These are phyloP conservation scores for Mycena floridula DNA, from an alignment of 768 basidiomycete species.

Conservation along the genomic window DNA sequence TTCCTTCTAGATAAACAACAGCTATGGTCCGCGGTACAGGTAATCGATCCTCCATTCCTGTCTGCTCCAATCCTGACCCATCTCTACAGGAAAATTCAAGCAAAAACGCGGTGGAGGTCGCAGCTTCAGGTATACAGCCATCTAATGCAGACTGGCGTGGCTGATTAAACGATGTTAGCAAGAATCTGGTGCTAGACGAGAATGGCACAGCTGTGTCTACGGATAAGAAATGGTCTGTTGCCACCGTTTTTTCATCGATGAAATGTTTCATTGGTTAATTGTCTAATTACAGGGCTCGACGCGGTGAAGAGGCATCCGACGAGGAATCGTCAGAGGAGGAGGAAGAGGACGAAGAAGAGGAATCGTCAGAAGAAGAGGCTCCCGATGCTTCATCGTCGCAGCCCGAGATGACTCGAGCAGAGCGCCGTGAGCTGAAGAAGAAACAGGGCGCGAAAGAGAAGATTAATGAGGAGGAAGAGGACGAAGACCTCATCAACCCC, in stretches of 20 bases:
- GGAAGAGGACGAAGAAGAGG: conserved; percentile 33
- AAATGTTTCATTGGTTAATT: conserved; percentile 11
- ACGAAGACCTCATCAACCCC: conserved; percentile 71
- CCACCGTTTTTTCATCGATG: conserved; percentile 8
- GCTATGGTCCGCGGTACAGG: conserved; percentile 55
- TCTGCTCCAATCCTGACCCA: not conserved
- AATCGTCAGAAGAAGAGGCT: conserved; percentile 35
- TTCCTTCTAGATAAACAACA: too few relatives aligned
- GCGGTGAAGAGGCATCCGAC: conserved; percentile 34
- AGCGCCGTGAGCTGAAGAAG: conserved; percentile 81
- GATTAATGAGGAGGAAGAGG: conserved; percentile 49
- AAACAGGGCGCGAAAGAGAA: conserved; percentile 44
- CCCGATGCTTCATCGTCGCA: conserved; percentile 27
- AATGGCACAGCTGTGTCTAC: conserved; percentile 48
- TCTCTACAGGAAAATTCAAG: conserved; percentile 67
- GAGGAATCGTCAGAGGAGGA: conserved; percentile 39
- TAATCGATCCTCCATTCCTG: conserved; percentile 10
- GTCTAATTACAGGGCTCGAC: conserved; percentile 34
- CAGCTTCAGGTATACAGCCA: conserved; percentile 59
- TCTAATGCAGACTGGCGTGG: conserved; percentile 12
- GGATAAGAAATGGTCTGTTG: conserved; percentile 38
- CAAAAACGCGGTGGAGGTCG: conserved; percentile 84
- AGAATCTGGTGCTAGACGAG: conserved; percentile 52
- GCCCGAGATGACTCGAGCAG: conserved; percentile 61
- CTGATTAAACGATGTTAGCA: conserved; percentile 29